Percentiles rank a stretch among this genome's conserved stretches.
phyloP scores from a whole-genome alignment of 1,284 basidiomycete species.

The Trichosporon inkin region DNA sequence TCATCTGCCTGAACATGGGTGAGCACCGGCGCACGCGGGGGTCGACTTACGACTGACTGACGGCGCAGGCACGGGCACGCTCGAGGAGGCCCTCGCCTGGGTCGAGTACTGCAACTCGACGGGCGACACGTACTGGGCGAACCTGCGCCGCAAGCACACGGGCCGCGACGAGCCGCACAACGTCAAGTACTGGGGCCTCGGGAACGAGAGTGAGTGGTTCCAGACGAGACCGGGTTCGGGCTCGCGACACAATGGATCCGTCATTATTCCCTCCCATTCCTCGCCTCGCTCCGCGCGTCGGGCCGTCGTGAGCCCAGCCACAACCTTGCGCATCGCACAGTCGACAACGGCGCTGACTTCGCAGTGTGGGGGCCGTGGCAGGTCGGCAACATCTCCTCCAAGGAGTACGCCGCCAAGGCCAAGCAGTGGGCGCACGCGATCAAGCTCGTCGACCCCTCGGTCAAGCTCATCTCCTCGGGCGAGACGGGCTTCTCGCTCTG shows the following conservation, averaged over 20 bases:
- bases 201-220: slow-evolving; percentile 42
- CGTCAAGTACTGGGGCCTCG: slow-evolving; percentile 52
- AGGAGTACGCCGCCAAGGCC: slow-evolving; percentile 59
- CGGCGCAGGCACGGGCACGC: slow-evolving; percentile 55
- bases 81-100: slow-evolving; percentile 62
- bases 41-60: background rate
- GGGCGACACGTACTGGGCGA: slow-evolving; percentile 54
- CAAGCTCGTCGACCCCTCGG: slow-evolving; percentile 58
- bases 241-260: background rate
- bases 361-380: slow-evolving; percentile 61
- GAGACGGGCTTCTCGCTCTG: slow-evolving; percentile 47
- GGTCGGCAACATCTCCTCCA: slow-evolving; percentile 59
- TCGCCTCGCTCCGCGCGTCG: no score
- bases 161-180: slow-evolving; percentile 59
- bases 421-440: slow-evolving; percentile 63
- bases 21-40: background rate
- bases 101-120: slow-evolving; percentile 61
- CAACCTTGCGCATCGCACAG: background rate
- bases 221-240: background rate
- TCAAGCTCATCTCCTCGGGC: slow-evolving; percentile 59
- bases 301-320: no score
- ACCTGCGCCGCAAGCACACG: slow-evolving; percentile 57
- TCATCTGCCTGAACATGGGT: slow-evolving; percentile 56
- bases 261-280: background rate
- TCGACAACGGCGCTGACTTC: background rate